These are phyloP conservation scores for Apophysomyces trapeziformis DNA, from an alignment of 371 early-diverging fungal species.

Conservation along the genomic window DNA sequence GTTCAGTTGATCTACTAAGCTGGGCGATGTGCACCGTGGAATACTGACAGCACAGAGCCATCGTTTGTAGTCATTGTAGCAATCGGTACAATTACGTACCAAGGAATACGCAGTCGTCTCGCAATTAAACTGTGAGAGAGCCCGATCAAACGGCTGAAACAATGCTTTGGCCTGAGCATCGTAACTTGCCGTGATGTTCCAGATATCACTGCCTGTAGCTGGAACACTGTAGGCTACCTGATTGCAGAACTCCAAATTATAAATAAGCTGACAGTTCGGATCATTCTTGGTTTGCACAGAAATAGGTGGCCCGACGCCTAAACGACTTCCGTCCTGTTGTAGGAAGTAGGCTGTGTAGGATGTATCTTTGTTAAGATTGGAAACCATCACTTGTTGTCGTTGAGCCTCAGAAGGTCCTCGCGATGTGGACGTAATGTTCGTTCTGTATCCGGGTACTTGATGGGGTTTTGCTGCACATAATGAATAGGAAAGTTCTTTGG, in stretches of 20 bases:
- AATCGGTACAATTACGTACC: constrained; percentile 67
- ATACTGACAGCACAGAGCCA: constrained; percentile 71
- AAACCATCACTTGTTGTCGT: constrained; percentile 41
- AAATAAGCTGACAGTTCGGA: constrained; percentile 59
- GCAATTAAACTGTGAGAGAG: constrained; percentile 65
- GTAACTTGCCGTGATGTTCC: constrained; percentile 42
- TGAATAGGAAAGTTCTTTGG: constrained; percentile 47
- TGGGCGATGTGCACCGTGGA: constrained; percentile 59
- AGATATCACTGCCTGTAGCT: constrained; percentile 23
- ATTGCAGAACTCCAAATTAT: constrained; percentile 59
- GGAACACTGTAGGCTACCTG: constrained; percentile 68
- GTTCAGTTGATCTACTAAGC: constrained; percentile 19
- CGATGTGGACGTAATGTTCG: constrained; percentile 40
- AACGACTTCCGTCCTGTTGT: constrained; percentile 25
- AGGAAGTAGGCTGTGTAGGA: constrained; percentile 52
- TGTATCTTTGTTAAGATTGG: constrained; percentile 40
- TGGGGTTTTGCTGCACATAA: constrained; percentile 51
- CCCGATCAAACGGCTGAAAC: constrained; percentile 55
- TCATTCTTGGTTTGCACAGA: constrained; percentile 37
- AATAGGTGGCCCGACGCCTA: constrained; percentile 41
- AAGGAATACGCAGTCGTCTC: constrained; percentile 62
- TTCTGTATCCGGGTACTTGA: constrained; percentile 31
- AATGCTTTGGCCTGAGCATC: constrained; percentile 46
- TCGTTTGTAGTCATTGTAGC: constrained; percentile 61
- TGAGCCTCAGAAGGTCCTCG: constrained; percentile 27